phyloP scores from a whole-genome alignment of 148 eudicot species.

The Vaccinium myrtillus region DNA sequence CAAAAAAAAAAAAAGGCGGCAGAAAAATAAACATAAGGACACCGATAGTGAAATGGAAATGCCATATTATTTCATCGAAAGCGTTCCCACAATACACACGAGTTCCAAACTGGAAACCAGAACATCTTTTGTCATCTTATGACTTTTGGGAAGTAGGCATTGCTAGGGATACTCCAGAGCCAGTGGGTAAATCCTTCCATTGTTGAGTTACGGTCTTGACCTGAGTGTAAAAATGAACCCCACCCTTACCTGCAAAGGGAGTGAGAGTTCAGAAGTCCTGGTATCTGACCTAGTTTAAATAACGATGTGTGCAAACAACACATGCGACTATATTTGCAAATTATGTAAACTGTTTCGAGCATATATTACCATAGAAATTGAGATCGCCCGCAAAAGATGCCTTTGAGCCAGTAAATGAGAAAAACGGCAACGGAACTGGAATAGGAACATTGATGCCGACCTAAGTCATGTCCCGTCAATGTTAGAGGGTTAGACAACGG shows the following conservation, averaged over 20 bases:
- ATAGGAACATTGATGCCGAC: conserved; percentile 98
- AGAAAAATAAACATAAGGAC: not conserved
- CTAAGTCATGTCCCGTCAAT: conserved; percentile 33
- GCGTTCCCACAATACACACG: not conserved
- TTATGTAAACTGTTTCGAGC: not conserved
- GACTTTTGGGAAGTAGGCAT: conserved; percentile 97
- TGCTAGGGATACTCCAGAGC: conserved; percentile 71
- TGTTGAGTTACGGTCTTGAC: conserved; percentile 93
- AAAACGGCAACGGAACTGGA: conserved; percentile 94
- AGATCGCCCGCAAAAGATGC: conserved; percentile 99
- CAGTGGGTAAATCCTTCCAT: conserved; percentile 88
- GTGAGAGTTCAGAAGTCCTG: not conserved
- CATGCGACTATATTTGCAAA: not conserved
- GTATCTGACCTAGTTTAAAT: not conserved
- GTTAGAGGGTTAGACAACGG: conserved; percentile 7
- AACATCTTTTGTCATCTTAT: conserved; percentile 13
- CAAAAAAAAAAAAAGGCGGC: not conserved
- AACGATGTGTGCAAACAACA: not conserved
- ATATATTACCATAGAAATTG: conserved; percentile 80
- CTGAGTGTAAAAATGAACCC: conserved; percentile 88
- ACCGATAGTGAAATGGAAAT: no score
- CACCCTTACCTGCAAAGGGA: conserved; percentile 75
- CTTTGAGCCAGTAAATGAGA: conserved; percentile 94
- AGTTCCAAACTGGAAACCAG: not conserved
- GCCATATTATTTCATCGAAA: not conserved